Conservation (phyloP, 257 asterid species). For the Nicotiana sylvestris region DNA sequence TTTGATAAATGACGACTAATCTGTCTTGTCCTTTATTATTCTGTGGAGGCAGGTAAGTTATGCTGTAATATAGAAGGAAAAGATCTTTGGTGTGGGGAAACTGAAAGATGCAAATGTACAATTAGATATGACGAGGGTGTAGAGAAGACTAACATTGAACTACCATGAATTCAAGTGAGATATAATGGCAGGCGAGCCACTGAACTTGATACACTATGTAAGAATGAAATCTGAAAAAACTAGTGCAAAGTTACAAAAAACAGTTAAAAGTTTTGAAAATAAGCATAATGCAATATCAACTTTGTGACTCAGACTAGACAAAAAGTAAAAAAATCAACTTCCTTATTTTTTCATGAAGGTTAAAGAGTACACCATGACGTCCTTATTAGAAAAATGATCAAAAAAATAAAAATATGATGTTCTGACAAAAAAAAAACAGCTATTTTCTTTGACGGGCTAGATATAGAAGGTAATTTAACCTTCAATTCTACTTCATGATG, state of each 20-base stretch:
- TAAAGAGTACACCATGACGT: background rate
- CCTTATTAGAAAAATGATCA: background rate
- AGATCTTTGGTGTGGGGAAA: background rate
- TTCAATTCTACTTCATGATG: background rate
- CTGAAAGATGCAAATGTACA: constrained; percentile 2
- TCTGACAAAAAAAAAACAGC: background rate
- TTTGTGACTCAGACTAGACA: background rate
- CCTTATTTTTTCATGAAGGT: background rate
- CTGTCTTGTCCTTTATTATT: background rate
- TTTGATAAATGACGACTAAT: background rate
- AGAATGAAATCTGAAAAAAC: background rate
- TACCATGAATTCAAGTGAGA: background rate
- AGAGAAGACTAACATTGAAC: background rate
- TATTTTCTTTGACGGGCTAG: background rate
- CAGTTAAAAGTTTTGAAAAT: background rate
- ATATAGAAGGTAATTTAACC: background rate
- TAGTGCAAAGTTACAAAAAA: background rate
- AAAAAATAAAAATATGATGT: background rate
- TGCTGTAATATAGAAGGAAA: background rate
- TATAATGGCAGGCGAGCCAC: background rate
- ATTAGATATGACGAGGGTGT: background rate
- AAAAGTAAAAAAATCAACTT: background rate
- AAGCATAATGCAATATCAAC: background rate
- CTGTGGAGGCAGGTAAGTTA: background rate
- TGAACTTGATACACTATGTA: background rate